A percentile compares a stretch with the other conserved stretches of the same genome.
phyloP scores from a whole-genome alignment of 805 yeast species.

The Wickerhamomyces bisporus region DNA sequence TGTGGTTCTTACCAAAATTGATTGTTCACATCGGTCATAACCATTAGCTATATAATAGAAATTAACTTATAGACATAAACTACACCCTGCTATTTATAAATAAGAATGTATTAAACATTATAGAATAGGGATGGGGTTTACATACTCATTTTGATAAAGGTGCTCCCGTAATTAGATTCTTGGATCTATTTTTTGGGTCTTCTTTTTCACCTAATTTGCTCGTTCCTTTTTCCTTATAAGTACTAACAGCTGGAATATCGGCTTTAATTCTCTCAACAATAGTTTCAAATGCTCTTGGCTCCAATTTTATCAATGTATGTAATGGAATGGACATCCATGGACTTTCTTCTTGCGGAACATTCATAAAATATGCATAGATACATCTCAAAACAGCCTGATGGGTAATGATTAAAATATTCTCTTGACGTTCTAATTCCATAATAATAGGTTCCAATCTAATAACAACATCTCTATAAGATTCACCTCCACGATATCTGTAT shows the following conservation, averaged over 20 bases:
- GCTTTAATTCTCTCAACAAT: slow-evolving; percentile 87
- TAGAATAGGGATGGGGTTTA: too few relatives aligned
- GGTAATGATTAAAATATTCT: slow-evolving; percentile 89
- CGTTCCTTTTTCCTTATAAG: slow-evolving; percentile 94
- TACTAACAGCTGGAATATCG: slow-evolving; percentile 95
- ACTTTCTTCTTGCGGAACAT: slow-evolving; percentile 93
- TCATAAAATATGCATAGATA: slow-evolving; percentile 96
- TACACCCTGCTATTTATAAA: too few relatives aligned
- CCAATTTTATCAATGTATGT: slow-evolving; percentile 89
- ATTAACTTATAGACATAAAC: too few relatives aligned
- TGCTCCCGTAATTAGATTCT: slow-evolving; percentile 25
- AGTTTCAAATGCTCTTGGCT: slow-evolving; percentile 92
- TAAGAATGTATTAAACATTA: too few relatives aligned
- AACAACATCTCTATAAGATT: slow-evolving; percentile 92
- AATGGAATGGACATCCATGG: slow-evolving; percentile 99
- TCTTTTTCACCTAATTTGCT: slow-evolving; percentile 36
- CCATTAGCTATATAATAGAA: too few relatives aligned
- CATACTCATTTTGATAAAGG: slow-evolving; percentile 5
- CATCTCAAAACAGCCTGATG: slow-evolving; percentile 98
- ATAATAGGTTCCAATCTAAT: slow-evolving; percentile 94
- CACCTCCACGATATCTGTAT: slow-evolving; percentile 96
- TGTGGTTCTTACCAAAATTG: too few relatives aligned
- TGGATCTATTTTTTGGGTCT: slow-evolving; percentile 17
- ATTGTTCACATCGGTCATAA: too few relatives aligned
- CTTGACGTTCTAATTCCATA: slow-evolving; percentile 97